Conservation (phyloP, 495 filamentous ascomycete species). For the Arthonia radiata region DNA sequence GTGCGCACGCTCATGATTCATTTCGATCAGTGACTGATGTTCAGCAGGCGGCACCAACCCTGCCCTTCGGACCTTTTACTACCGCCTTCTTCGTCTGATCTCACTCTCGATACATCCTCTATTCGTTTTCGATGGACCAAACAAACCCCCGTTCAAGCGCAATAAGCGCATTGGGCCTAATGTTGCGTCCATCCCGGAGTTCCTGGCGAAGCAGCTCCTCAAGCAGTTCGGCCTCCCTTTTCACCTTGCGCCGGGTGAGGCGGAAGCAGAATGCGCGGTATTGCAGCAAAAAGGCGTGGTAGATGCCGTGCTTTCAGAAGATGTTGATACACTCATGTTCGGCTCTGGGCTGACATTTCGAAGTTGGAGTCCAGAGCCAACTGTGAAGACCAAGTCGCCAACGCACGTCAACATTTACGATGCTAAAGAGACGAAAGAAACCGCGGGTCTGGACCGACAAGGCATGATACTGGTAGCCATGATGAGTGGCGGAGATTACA, state of each 20-base stretch:
- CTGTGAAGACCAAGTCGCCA: slow-evolving; percentile 34
- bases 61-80: slow-evolving; percentile 78
- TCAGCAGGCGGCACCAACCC: slow-evolving; percentile 57
- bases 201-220: slow-evolving; percentile 52
- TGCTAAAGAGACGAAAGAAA: slow-evolving; percentile 24
- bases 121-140: slow-evolving; percentile 84
- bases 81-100: slow-evolving; percentile 64
- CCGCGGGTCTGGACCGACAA: slow-evolving; percentile 39
- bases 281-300: slow-evolving; percentile 67
- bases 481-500: slow-evolving; percentile 90
- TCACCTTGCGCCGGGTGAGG: slow-evolving; percentile 82
- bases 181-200: slow-evolving; percentile 31
- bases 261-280: slow-evolving; percentile 85
- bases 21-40: slow-evolving; percentile 1
- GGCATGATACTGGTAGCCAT: slow-evolving; percentile 90
- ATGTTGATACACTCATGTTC: slow-evolving; percentile 97
- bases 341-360: slow-evolving; percentile 54
- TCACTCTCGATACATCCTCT: slow-evolving; percentile 61
- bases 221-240: slow-evolving; percentile 62
- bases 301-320: slow-evolving; percentile 88
- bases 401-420: slow-evolving; percentile 75
- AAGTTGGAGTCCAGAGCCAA: slow-evolving; percentile 58
- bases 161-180: slow-evolving; percentile 35
- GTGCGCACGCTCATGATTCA: slow-evolving; percentile 9
- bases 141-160: slow-evolving; percentile 79